These are phyloP conservation scores for Climacium dendroides DNA, from an alignment of 225 moss, liverwort and hornwort genomes.

Conservation along the genomic window DNA sequence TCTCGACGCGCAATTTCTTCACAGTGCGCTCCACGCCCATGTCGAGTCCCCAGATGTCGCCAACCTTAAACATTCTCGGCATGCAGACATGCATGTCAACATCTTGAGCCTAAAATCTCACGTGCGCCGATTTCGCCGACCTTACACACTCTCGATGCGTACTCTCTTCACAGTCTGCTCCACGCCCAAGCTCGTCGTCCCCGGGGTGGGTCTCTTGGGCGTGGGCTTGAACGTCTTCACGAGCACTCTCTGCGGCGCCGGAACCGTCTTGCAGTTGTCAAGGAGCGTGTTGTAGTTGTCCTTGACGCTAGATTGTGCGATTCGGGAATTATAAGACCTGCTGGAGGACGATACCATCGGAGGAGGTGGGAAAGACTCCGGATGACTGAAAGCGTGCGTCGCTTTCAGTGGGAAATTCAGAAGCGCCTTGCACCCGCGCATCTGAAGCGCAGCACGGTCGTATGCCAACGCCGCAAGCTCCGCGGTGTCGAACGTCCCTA, in stretches of 20 bases:
- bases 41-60: background rate
- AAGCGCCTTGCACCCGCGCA: conserved; percentile 28
- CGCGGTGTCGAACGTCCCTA: conserved; percentile 25
- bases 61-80: background rate
- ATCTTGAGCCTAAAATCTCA: background rate
- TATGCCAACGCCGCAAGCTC: conserved; percentile 34
- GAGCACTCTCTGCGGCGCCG: background rate
- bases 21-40: background rate
- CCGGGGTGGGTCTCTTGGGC: background rate
- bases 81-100: background rate
- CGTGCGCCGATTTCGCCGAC: background rate
- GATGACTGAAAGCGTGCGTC: conserved; percentile 16
- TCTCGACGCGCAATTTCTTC: background rate
- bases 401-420: conserved; percentile 31
- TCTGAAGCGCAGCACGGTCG: conserved; percentile 16
- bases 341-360: conserved; percentile 2
- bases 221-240: background rate
- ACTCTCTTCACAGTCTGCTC: background rate
- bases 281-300: background rate
- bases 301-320: background rate
- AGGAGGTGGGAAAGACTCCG: background rate
- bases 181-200: background rate
- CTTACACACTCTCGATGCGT: background rate
- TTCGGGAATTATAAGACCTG: background rate
- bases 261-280: background rate